Conservation (phyloP, 176 grass and related monocot species). For the Oryza glumipatula region DNA sequence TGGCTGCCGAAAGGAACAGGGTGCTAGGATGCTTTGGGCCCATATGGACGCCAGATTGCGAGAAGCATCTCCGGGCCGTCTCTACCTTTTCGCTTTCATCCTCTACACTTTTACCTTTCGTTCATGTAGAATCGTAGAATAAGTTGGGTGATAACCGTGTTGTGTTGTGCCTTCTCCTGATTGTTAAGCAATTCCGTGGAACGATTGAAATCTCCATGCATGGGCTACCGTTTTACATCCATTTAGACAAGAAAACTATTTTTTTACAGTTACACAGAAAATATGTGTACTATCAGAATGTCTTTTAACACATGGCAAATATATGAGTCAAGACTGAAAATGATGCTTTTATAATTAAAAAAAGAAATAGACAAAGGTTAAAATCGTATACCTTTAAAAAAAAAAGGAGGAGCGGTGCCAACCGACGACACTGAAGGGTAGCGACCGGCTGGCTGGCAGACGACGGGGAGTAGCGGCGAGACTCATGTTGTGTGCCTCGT, state of each 20-base stretch:
- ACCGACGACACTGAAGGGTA: no score
- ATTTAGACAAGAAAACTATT: neutral
- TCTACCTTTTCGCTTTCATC: neutral
- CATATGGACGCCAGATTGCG: neutral
- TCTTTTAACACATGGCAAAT: no score
- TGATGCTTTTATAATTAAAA: no score
- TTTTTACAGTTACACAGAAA: neutral
- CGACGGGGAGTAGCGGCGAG: no score
- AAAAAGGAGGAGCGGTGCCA: no score
- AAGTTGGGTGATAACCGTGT: neutral
- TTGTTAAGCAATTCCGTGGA: neutral
- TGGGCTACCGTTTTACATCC: neutral
- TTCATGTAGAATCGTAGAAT: slow-evolving; percentile 26
- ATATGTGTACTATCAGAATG: no score
- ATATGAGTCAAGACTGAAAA: no score
- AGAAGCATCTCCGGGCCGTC: neutral
- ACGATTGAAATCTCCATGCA: neutral
- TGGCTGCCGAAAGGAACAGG: slow-evolving; percentile 36
- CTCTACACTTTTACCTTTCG: neutral
- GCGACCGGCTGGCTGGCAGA: no score
- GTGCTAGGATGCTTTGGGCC: slow-evolving; percentile 27
- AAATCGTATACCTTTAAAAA: no score
- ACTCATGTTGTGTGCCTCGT: no score
- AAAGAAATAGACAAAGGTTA: no score
- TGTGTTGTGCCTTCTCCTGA: neutral